A percentile compares a stretch with the other conserved stretches of the same genome.
These are phyloP conservation scores for Clarireedia sp. DNA, from an alignment of 2,329 filamentous ascomycete species.

Conservation along the genomic window DNA sequence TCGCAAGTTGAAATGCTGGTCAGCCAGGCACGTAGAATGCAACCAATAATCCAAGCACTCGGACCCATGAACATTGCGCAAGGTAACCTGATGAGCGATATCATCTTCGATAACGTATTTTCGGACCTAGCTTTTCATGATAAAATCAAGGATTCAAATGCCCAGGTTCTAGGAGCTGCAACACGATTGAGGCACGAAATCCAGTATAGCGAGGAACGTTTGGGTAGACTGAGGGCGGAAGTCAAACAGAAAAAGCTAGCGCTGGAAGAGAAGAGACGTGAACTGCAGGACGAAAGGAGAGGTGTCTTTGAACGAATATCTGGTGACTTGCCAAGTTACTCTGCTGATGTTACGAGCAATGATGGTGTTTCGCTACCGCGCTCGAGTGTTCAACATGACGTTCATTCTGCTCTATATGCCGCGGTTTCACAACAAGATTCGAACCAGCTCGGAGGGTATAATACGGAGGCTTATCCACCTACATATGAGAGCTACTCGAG, in stretches of 20 bases:
- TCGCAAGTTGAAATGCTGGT: conserved; percentile 37
- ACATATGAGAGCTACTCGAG: no score
- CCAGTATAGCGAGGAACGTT: neutral
- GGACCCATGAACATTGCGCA: conserved; percentile 35
- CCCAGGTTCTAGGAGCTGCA: neutral
- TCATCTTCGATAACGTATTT: conserved; percentile 47
- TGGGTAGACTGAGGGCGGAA: neutral
- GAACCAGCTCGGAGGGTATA: neutral
- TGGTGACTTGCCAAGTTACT: neutral
- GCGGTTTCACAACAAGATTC: neutral
- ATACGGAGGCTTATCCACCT: no score
- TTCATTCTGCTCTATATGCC: conserved; percentile 4
- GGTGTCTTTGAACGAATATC: neutral
- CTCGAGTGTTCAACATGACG: neutral
- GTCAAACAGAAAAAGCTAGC: neutral
- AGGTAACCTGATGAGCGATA: conserved; percentile 39
- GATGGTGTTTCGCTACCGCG: neutral
- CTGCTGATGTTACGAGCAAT: neutral
- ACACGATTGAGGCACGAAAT: neutral
- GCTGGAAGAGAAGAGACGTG: neutral
- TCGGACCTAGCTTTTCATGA: conserved; percentile 44
- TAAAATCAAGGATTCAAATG: conserved; percentile 37
- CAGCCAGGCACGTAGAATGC: conserved; percentile 34
- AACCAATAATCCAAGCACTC: conserved; percentile 33
- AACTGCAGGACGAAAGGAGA: conserved; percentile 2